Percentiles rank a stretch among this genome's conserved stretches.
These are phyloP conservation scores for Barbatosphaeria neglecta DNA, from an alignment of 495 filamentous ascomycete species.

Conservation along the genomic window DNA sequence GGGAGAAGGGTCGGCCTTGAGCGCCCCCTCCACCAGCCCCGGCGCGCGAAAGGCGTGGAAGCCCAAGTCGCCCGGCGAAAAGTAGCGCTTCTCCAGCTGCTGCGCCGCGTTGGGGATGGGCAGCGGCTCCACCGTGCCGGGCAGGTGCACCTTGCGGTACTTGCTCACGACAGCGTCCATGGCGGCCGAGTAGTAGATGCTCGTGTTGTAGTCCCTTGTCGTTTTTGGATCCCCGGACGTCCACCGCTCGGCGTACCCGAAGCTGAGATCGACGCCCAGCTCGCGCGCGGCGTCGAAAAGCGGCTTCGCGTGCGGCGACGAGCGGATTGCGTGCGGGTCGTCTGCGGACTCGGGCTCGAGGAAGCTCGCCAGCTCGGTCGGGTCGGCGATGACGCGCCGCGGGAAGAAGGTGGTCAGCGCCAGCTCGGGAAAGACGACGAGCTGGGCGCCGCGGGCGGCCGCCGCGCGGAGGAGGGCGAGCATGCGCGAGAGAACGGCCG, in stretches of 20 bases:
- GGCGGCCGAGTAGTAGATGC: conserved; percentile 32
- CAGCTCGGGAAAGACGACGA: conserved; percentile 37
- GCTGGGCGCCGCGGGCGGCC: conserved; percentile 19
- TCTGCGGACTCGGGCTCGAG: conserved; percentile 25
- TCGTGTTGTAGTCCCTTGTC: conserved; percentile 27
- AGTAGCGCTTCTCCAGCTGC: conserved; percentile 42
- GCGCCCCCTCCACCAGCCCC: conserved; percentile 17
- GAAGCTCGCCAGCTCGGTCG: conserved; percentile 25
- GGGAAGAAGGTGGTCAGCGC: conserved; percentile 41
- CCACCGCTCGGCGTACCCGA: conserved; percentile 35
- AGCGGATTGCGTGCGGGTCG: conserved; percentile 18
- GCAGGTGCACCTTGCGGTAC: conserved; percentile 41
- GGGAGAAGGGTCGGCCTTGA: background rate
- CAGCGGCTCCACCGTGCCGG: conserved; percentile 34
- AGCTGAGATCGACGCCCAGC: conserved; percentile 30
- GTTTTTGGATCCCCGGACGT: conserved; percentile 9
- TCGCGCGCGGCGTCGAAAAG: conserved; percentile 31
- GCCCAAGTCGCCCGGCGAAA: conserved; percentile 35
- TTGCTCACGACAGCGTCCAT: conserved; percentile 26
- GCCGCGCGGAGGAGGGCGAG: conserved; percentile 27
- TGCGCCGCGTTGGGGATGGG: conserved; percentile 30
- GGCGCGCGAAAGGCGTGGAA: conserved; percentile 37
- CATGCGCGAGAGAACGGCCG: conserved; percentile 26
- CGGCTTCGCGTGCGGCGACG: conserved; percentile 23
- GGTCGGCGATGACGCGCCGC: conserved; percentile 25